Percentiles rank a stretch among this genome's conserved stretches.
Conservation (phyloP, 2,329 filamentous ascomycete genomes). For the Xylariales sp. region DNA sequence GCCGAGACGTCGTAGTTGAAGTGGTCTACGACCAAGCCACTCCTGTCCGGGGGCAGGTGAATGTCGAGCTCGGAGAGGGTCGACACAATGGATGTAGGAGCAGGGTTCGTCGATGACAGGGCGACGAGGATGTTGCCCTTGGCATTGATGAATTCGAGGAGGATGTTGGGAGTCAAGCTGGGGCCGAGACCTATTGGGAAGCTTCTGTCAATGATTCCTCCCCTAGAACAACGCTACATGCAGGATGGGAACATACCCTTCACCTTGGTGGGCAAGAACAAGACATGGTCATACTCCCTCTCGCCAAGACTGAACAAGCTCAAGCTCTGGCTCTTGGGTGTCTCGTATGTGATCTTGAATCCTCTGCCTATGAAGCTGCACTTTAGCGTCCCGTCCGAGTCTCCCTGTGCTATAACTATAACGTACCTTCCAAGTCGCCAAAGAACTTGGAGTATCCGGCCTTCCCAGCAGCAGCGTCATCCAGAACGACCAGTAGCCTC, state of each 20-base stretch:
- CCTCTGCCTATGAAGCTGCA: constrained; percentile 65
- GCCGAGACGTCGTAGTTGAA: constrained; percentile 83
- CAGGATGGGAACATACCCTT: constrained; percentile 59
- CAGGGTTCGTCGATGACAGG: constrained; percentile 66
- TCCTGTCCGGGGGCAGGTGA: constrained; percentile 78
- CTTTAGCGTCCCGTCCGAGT: not conserved
- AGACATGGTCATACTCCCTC: constrained; percentile 82
- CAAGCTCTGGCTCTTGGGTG: constrained; percentile 73
- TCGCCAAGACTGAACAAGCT: constrained; percentile 82
- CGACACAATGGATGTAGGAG: constrained; percentile 68
- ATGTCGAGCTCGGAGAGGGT: constrained; percentile 87
- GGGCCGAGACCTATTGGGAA: constrained; percentile 74
- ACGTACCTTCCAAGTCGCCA: constrained; percentile 63
- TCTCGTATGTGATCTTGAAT: constrained; percentile 75
- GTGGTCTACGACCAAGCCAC: constrained; percentile 84
- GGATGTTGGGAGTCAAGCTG: constrained; percentile 75
- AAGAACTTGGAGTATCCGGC: constrained; percentile 78
- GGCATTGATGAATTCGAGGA: constrained; percentile 88
- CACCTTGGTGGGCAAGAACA: constrained; percentile 82
- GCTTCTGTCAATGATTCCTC: not conserved
- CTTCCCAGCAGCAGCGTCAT: constrained; percentile 71
- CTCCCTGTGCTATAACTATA: not conserved
- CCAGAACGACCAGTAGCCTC: constrained; percentile 79
- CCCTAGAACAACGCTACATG: no score
- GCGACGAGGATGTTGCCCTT: constrained; percentile 88